phyloP scores from a whole-genome alignment of 2,329 filamentous ascomycete genomes.

The Juglanconis oblonga region DNA sequence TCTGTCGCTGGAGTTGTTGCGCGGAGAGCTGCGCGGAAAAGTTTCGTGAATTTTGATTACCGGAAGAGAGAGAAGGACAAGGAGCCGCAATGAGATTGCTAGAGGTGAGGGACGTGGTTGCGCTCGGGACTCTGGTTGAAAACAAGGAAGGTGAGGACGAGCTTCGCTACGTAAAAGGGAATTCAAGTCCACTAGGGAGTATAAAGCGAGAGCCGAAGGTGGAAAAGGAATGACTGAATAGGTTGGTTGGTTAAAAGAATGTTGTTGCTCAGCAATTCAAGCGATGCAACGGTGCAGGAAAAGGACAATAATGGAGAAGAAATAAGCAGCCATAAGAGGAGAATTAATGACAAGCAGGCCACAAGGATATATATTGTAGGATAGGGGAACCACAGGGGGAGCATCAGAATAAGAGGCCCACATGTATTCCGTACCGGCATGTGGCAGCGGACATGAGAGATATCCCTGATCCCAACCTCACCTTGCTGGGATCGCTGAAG shows the following conservation, averaged over 20 bases:
- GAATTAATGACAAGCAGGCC: background rate
- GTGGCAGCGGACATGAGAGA: background rate
- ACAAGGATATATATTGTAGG: conserved; percentile 14
- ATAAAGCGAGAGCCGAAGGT: background rate
- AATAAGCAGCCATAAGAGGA: background rate
- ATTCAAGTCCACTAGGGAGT: background rate
- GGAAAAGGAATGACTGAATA: background rate
- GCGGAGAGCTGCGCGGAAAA: background rate
- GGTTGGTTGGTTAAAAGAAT: conserved; percentile 4
- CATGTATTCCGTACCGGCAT: conserved; percentile 5
- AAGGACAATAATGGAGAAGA: background rate
- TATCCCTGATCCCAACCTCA: conserved; percentile 10
- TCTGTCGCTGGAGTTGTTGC: background rate
- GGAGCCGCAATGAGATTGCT: too few relatives aligned
- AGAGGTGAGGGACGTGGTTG: too few relatives aligned
- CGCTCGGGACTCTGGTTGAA: conserved; percentile 4
- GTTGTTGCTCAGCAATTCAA: conserved; percentile 14
- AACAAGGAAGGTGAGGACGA: background rate
- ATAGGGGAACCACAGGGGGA: conserved; percentile 14
- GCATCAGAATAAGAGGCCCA: background rate
- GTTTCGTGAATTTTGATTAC: background rate
- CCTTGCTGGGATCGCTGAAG: conserved; percentile 1
- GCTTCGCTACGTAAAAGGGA: background rate
- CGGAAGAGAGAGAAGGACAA: too few relatives aligned
- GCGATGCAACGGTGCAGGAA: conserved; percentile 5